Conservation (phyloP, 116 monocot species). For the Phalaenopsis hybrid region DNA sequence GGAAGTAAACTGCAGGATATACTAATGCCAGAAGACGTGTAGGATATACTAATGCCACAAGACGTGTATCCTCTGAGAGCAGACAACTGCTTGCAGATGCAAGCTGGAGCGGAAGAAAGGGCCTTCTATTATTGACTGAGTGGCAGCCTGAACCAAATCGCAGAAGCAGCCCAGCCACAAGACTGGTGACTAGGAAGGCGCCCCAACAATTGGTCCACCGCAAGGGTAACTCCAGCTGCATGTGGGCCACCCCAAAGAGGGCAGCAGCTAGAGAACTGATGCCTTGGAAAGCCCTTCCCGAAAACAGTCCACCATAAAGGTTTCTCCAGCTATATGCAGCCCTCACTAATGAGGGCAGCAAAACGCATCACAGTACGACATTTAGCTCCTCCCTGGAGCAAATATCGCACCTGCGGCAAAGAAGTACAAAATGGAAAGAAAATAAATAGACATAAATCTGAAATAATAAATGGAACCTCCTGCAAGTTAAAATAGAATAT, state of each 20-base stretch:
- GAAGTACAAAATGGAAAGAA: constrained; percentile 51
- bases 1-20: constrained; percentile 19
- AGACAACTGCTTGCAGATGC: constrained; percentile 51
- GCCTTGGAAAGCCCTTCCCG: constrained; percentile 31
- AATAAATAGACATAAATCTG: constrained; percentile 24
- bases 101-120: constrained; percentile 44
- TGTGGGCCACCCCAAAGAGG: constrained; percentile 8
- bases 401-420: constrained; percentile 99
- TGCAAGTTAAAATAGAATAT: constrained; percentile 6
- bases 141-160: constrained; percentile 35
- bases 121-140: constrained; percentile 39
- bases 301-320: constrained; percentile 32
- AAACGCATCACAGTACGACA: constrained; percentile 83
- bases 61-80: constrained; percentile 16
- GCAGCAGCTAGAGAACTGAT: constrained; percentile 16
- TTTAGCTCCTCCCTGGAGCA: constrained; percentile 99
- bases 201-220: constrained; percentile 11
- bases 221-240: constrained; percentile 8
- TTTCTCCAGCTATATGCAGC: constrained; percentile 48
- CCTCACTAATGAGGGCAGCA: constrained; percentile 46
- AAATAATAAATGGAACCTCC: constrained; percentile 15
- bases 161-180: constrained; percentile 24
- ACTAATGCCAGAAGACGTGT: constrained; percentile 32
- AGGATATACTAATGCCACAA: constrained; percentile 23
- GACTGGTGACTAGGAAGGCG: constrained; percentile 19